Percentiles rank a stretch among this genome's conserved stretches.
Conservation (phyloP, 768 basidiomycete species). For the Hericium erinaceus region DNA sequence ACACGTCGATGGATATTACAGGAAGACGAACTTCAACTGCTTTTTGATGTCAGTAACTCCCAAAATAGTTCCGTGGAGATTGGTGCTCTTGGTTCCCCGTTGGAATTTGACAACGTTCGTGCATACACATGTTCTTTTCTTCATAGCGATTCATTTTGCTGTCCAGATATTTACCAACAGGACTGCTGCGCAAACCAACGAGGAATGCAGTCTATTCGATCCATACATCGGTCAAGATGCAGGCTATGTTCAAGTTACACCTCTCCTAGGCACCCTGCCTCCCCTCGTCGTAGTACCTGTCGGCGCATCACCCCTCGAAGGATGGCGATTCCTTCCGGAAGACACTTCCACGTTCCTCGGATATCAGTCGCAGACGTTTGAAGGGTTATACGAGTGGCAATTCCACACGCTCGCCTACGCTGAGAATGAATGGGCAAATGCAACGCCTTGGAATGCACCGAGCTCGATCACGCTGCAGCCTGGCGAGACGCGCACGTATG, state of each 20-base stretch:
- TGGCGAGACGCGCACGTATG: constrained; percentile 42
- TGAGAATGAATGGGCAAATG: constrained; percentile 42
- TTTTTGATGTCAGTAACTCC: constrained; percentile 42
- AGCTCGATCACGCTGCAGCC: constrained; percentile 38
- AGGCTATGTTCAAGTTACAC: constrained; percentile 41
- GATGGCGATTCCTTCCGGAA: constrained; percentile 49
- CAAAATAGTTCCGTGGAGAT: constrained; percentile 41
- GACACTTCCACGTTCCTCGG: constrained; percentile 33
- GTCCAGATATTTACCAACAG: constrained; percentile 45
- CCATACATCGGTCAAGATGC: constrained; percentile 51
- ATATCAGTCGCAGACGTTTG: constrained; percentile 54
- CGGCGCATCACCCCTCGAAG: constrained; percentile 39
- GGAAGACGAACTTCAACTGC: constrained; percentile 31
- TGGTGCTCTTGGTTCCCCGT: constrained; percentile 40
- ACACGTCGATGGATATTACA: constrained; percentile 43
- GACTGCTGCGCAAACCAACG: constrained; percentile 42
- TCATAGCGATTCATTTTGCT: no score
- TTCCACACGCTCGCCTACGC: constrained; percentile 50
- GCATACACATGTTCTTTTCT: neutral
- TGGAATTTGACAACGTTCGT: constrained; percentile 49
- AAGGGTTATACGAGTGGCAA: constrained; percentile 51
- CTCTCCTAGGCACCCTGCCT: constrained; percentile 43
- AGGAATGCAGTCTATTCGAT: constrained; percentile 44
- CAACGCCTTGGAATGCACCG: constrained; percentile 46
- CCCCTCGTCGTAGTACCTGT: constrained; percentile 41